These are phyloP conservation scores for Phaeophleospora eucalypticola DNA, from an alignment of 2,329 filamentous ascomycete genomes.

Conservation along the genomic window DNA sequence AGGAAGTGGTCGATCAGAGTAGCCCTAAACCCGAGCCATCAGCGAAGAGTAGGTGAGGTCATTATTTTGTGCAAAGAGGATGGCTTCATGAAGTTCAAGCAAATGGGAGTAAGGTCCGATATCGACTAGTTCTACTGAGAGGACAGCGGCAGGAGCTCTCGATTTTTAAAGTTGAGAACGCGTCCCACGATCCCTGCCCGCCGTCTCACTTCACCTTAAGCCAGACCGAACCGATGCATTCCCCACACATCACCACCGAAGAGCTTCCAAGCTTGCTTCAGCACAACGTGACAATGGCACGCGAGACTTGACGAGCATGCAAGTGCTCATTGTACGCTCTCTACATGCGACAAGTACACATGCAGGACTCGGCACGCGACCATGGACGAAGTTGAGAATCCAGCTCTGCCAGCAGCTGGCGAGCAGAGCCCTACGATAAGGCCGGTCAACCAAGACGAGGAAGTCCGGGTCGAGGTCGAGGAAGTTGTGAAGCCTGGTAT, in stretches of 20 bases:
- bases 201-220: not conserved
- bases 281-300: too few relatives aligned
- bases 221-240: not conserved
- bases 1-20: too few relatives aligned
- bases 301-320: too few relatives aligned
- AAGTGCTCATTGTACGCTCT: not conserved
- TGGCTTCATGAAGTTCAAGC: not conserved
- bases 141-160: too few relatives aligned
- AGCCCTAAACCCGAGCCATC: too few relatives aligned
- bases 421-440: conserved; percentile 31
- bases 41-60: too few relatives aligned
- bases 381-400: conserved; percentile 39
- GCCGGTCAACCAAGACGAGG: conserved; percentile 23
- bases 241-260: too few relatives aligned
- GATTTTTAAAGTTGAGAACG: not conserved
- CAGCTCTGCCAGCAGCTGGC: conserved; percentile 31
- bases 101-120: not conserved
- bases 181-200: not conserved
- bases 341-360: not conserved
- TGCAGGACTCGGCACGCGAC: not conserved
- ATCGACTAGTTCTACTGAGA: too few relatives aligned
- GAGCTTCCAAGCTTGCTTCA: too few relatives aligned
- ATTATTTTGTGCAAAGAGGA: too few relatives aligned
- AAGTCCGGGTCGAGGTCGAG: conserved; percentile 7
- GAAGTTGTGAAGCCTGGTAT: conserved; percentile 7